Evolutionary conservation across 2,329 filamentous ascomycete species (phyloP).

Genomic region (Cyanodermella asteris): DNA sequence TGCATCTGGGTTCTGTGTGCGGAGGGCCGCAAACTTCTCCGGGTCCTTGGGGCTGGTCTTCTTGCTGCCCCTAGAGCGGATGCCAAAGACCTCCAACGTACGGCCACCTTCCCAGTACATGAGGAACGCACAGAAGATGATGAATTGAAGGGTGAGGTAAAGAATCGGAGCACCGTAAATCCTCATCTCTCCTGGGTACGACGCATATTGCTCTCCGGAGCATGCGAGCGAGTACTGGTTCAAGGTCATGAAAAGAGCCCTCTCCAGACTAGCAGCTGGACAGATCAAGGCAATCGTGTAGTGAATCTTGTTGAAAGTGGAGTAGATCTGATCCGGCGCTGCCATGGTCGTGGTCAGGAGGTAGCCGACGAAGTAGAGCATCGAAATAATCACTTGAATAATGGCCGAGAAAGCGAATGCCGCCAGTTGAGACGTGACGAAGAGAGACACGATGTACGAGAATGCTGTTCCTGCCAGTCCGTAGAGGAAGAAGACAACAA

Average conservation of each 20-base stretch:
- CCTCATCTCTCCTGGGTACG: conserved; percentile 4
- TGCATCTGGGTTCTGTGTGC: too few relatives aligned
- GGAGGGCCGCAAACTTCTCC: too few relatives aligned
- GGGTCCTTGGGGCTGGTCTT: too few relatives aligned
- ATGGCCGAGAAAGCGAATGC: conserved; percentile 8
- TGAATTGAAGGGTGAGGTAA: conserved; percentile 7
- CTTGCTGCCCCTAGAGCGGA: too few relatives aligned
- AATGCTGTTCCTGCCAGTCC: conserved; percentile 6
- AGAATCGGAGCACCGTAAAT: conserved; percentile 7
- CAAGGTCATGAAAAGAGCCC: conserved; percentile 6
- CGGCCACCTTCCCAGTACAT: conserved; percentile 6
- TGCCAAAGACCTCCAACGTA: not conserved
- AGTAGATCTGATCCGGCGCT: conserved; percentile 2
- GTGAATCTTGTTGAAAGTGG: conserved; percentile 6
- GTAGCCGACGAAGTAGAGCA: conserved; percentile 7
- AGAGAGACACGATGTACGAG: conserved; percentile 7
- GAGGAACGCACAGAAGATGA: conserved; percentile 5
- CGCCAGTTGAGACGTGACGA: conserved; percentile 6
- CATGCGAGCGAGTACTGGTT: conserved; percentile 7
- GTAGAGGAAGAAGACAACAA: conserved; percentile 7
- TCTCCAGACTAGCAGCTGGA: conserved; percentile 6
- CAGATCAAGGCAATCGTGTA: conserved; percentile 6
- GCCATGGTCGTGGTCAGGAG: conserved; percentile 2
- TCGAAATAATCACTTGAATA: conserved; percentile 4
- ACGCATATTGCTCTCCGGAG: conserved; percentile 1